phyloP scores from a whole-genome alignment of 2,329 filamentous ascomycete genomes.

The Aspergillus jensenii region DNA sequence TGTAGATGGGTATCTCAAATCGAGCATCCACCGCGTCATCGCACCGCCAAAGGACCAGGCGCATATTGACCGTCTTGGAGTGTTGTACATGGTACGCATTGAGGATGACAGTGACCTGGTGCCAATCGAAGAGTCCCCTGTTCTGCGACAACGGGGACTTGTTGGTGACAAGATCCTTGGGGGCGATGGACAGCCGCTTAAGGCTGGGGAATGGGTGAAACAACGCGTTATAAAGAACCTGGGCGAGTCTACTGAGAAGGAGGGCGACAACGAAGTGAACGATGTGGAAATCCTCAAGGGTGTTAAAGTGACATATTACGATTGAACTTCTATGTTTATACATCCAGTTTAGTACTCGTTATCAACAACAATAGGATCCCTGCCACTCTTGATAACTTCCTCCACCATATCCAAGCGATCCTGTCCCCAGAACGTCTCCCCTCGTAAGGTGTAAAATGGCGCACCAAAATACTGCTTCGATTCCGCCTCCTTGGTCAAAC shows the following conservation, averaged over 20 bases:
- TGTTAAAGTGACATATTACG: no score
- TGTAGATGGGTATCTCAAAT: conserved; percentile 3
- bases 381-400: not conserved
- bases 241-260: not conserved
- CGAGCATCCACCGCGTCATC: conserved; percentile 1
- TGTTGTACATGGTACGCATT: not conserved
- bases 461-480: not conserved
- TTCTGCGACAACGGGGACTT: not conserved
- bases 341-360: no score
- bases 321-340: no score
- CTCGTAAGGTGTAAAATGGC: not conserved
- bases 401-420: not conserved
- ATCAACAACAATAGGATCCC: no score
- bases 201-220: conserved; percentile 4
- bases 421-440: conserved; percentile 2
- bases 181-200: not conserved
- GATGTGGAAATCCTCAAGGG: no score
- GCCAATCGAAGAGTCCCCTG: not conserved
- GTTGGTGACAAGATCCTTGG: not conserved
- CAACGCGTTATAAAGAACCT: conserved; percentile 2
- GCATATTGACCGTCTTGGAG: not conserved
- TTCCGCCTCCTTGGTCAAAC: not conserved
- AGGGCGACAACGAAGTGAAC: no score
- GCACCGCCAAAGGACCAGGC: conserved; percentile 1
- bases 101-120: not conserved